Evolutionary conservation across 2,329 filamentous ascomycete species (phyloP).

Genomic region (Colletotrichum truncatum): DNA sequence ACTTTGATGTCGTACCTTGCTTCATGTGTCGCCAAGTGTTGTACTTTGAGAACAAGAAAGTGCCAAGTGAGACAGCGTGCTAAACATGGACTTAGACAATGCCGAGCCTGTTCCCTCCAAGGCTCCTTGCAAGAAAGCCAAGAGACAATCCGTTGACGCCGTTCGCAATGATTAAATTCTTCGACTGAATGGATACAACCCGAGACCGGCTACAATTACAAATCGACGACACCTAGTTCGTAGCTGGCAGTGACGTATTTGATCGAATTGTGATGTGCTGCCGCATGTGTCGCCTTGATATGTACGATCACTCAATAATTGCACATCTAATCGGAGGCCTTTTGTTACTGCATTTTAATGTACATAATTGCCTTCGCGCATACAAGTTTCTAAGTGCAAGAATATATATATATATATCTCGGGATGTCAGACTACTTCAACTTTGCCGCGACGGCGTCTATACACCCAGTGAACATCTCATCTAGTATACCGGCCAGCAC

Average conservation of each 20-base stretch:
- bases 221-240: neutral
- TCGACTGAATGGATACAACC: neutral
- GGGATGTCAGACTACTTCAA: neutral
- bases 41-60: neutral
- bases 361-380: neutral
- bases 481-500: neutral
- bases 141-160: neutral
- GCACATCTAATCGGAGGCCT: neutral
- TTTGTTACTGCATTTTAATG: neutral
- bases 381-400: neutral
- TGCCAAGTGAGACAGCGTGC: conserved; percentile 8
- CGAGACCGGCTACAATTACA: neutral
- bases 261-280: too few relatives aligned
- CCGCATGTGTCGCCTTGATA: too few relatives aligned
- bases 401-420: neutral
- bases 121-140: conserved; percentile 16
- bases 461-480: conserved; percentile 7
- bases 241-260: too few relatives aligned
- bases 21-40: neutral
- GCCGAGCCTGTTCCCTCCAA: neutral
- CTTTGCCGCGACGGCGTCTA: neutral
- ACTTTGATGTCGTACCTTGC: neutral
- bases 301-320: too few relatives aligned
- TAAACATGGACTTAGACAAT: conserved; percentile 7
- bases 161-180: conserved; percentile 3